phyloP scores from a whole-genome alignment of 148 eudicot species.

The Rhododendron ovatum region DNA sequence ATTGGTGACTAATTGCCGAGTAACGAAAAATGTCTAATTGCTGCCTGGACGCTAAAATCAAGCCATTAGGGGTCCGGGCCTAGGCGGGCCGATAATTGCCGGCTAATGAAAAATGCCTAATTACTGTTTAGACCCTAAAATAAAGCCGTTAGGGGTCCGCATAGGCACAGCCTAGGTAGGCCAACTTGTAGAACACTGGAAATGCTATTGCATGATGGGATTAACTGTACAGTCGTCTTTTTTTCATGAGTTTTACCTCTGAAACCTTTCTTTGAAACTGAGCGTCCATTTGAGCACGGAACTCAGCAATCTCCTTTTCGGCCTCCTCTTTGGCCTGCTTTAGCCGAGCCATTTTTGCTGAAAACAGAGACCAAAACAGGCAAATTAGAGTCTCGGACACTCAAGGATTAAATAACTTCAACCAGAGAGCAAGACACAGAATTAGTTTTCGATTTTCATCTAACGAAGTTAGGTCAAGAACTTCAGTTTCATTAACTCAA shows the following conservation, averaged over 20 bases:
- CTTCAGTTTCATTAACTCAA: neutral
- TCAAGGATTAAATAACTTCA: neutral
- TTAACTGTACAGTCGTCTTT: neutral
- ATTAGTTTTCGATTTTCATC: neutral
- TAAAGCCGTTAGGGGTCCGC: neutral
- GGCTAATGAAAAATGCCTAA: neutral
- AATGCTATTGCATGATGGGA: neutral
- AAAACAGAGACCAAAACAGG: slow-evolving; percentile 1
- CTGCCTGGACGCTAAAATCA: neutral
- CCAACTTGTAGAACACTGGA: neutral
- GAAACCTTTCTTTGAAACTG: slow-evolving; percentile 68
- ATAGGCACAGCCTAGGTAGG: neutral
- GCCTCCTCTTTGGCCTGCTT: slow-evolving; percentile 94
- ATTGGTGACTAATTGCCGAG: neutral
- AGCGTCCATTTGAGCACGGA: slow-evolving; percentile 81
- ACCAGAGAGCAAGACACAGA: neutral
- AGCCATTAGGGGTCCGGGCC: neutral
- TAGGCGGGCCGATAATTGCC: neutral
- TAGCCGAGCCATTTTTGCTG: slow-evolving; percentile 80
- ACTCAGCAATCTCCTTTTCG: slow-evolving; percentile 79
- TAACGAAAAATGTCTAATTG: neutral
- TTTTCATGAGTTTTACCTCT: slow-evolving; percentile 40
- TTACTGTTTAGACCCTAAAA: neutral
- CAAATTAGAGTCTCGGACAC: neutral
- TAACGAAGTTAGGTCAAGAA: neutral